A percentile compares a stretch with the other conserved stretches of the same genome.
Evolutionary conservation across 805 yeast genomes (phyloP).

Genomic region (Nakazawaea sp.): DNA sequence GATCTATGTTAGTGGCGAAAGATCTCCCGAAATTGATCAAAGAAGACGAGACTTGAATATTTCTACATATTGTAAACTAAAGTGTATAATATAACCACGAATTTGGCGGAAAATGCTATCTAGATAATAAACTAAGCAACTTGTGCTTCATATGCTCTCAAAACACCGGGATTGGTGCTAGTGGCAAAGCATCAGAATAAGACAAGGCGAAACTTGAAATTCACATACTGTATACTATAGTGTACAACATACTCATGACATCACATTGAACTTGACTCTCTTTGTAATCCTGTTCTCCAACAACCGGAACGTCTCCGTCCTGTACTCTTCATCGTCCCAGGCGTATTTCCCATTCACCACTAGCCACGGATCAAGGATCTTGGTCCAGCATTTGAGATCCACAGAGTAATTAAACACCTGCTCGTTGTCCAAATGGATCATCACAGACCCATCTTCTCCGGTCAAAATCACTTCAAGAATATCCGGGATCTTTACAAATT

Average conservation of each 20-base stretch:
- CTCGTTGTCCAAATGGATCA: slow-evolving; percentile 29
- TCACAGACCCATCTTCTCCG: slow-evolving; percentile 31
- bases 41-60: too few species aligned
- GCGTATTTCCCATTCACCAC: background rate
- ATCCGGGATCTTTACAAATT: slow-evolving; percentile 16
- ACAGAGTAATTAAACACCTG: slow-evolving; percentile 36
- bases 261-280: slow-evolving; percentile 14
- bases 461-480: slow-evolving; percentile 27
- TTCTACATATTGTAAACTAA: too few species aligned
- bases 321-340: background rate
- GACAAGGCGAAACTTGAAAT: too few species aligned
- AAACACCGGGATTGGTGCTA: slow-evolving; percentile 40
- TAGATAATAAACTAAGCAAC: slow-evolving; percentile 34
- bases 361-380: slow-evolving; percentile 33
- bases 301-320: slow-evolving; percentile 9
- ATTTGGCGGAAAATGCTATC: slow-evolving; percentile 60
- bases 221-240: too few species aligned
- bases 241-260: background rate
- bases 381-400: slow-evolving; percentile 39
- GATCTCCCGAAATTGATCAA: slow-evolving; percentile 21
- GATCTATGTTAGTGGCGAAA: slow-evolving; percentile 38
- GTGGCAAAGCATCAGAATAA: slow-evolving; percentile 38
- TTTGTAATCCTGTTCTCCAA: slow-evolving; percentile 16
- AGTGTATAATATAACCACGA: background rate
- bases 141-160: slow-evolving; percentile 52